Evolutionary conservation across 108 stramenopile species (phyloP).

Genomic region (Epipyxis sp.): DNA sequence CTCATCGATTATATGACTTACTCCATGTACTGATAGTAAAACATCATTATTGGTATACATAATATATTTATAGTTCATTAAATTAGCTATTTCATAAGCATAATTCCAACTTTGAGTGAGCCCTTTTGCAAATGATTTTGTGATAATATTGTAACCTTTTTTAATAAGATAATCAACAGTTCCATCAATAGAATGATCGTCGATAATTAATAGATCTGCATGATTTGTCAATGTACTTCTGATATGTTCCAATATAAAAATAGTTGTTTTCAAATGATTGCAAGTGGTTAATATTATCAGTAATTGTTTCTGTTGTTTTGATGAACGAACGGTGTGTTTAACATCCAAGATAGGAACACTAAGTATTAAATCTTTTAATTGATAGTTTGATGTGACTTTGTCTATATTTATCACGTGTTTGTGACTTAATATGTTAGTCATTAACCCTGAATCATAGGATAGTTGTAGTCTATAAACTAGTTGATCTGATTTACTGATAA

Average conservation of each 20-base stretch:
- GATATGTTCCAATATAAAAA: background rate
- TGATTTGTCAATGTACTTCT: background rate
- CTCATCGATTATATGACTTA: background rate
- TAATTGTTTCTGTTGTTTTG: no score
- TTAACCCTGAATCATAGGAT: no score
- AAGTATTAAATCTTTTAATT: no score
- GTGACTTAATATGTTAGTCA: no score
- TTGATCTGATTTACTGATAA: no score
- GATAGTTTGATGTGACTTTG: no score
- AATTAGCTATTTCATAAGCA: constrained; percentile 1
- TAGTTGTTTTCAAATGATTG: constrained; percentile 14
- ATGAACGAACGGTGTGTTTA: no score
- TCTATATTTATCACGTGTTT: no score
- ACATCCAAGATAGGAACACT: no score
- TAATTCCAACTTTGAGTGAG: constrained; percentile 26
- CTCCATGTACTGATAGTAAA: background rate
- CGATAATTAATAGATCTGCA: constrained; percentile 9
- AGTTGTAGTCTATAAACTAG: no score
- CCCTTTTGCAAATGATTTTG: background rate
- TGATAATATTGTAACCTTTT: constrained; percentile 12
- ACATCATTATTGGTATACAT: constrained; percentile 16
- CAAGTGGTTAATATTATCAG: constrained; percentile 16
- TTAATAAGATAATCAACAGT: constrained; percentile 19
- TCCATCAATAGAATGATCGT: constrained; percentile 26
- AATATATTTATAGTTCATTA: background rate